Evolutionary conservation across 2,329 filamentous ascomycete species (phyloP), one percentile per base, ranked within the genome.

Genomic region (Penicillium frequentans): DNA sequence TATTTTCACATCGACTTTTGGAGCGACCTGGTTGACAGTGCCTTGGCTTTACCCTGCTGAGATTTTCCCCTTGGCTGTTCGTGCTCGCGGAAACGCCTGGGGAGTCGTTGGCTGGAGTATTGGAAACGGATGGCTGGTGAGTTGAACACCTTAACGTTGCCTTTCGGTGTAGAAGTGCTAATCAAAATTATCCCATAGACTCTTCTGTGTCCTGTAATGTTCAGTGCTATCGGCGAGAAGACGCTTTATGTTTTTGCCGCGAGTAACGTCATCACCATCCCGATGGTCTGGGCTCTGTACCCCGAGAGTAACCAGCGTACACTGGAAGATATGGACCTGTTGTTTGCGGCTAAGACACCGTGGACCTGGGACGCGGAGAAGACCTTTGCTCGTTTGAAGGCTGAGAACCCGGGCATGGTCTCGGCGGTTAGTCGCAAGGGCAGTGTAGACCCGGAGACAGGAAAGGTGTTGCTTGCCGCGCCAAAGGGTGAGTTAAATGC

Each of bases 21-120:
- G 85, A 19, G 84, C 85, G 0, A 86, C 85, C 0, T 87, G 84
- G 84, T 67, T 86, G 3, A 84, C 81, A 0, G 81, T 86, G 0
- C 84, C 84, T 1, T 85, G 84, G 84, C 72, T 89, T 0, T 89
- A 89, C 54, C 86, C 86, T 0, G 86, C 88, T 1, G 88, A 92
- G 68, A 91, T 91, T 55, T 91, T 90, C 65, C 88, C 89, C 0
- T 73, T 90, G 0, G 82, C 88, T 58, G 82, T 90, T 0, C 82
- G 89, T 23, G 89, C 89, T 1, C 87, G 88, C 64, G 89, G 89
- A 6, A 91, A 91, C 58, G 87, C 89, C 0, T 91, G 85, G 82
- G 88, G 89, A 21, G 88, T 91, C 0, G 83, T 90, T 0, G 89
- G 89, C 0, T 92, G 89, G 89, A 84, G 81, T 14, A 90, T 91